Evolutionary conservation across 306 rosid genomes (phyloP), one percentile per base, ranked within the genome.

Genomic region (Pterocarpus macrocarpus): DNA sequence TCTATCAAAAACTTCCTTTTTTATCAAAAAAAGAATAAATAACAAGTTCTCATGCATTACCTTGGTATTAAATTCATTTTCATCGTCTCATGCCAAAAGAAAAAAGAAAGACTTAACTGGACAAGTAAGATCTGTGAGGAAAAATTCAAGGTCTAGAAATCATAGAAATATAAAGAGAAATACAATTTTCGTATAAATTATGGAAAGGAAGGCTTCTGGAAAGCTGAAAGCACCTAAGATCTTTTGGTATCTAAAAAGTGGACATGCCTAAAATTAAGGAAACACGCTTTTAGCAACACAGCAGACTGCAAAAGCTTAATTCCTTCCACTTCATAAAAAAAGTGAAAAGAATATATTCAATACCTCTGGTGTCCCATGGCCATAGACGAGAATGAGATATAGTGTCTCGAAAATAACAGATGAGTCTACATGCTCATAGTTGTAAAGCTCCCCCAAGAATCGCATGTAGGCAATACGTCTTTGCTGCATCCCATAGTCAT

Each of bases 401-500:
- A 96, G 88, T 1, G 99, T 96, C 87, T 96, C 99, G 85, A 96
- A 96, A 77, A 96, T 91, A 77, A 96, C 98, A 84, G 97, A 90
- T 43, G 99, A 96, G 81, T 96, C 99, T 7, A 92, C 98, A 88
- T 91, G 99, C 88, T 96, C 94, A 81, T 96, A 96, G 81, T 93
- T 96, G 87, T 96, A 96, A 80, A 96, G 91, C 85, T 96, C 99
- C 82, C 99, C 99, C 67, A 96, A 79, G 86, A 96, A 95, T 73
- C 99, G 86, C 99, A 95, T 95, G 84, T 92, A 90, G 30, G 99
- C 97, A 84, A 96, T 80, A 75, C 98, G 94, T 73, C 90, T 90
- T 82, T 96, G 99, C 86, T 96, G 99, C 98, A 93, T 90, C 85
- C 98, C 98, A 80, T 96, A 92, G 76, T 96, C 98, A 86, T 96